Conservation (phyloP, 192 early-diverging fungal genomes). For the Entophlyctis helioformis region DNA sequence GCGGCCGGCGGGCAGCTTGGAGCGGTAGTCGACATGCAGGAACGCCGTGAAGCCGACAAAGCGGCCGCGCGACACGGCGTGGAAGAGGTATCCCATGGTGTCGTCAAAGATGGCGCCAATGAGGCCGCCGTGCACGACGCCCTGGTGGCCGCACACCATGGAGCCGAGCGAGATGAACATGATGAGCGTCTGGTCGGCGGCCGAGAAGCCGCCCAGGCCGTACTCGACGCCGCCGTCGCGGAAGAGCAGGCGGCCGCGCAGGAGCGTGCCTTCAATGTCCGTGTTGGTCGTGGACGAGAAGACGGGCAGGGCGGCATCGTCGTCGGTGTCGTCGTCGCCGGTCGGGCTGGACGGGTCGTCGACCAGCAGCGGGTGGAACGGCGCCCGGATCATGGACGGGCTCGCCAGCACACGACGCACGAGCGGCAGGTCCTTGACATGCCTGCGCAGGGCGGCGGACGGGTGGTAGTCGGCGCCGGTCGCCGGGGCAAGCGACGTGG, state of each 20-base stretch:
- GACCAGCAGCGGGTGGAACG: too few relatives aligned
- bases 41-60: slow-evolving; percentile 9
- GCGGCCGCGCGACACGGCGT: not conserved
- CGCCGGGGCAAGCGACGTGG: too few relatives aligned
- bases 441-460: too few relatives aligned
- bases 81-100: slow-evolving; percentile 9
- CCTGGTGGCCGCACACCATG: slow-evolving; percentile 6
- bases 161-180: slow-evolving; percentile 5
- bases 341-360: too few relatives aligned
- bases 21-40: slow-evolving; percentile 10
- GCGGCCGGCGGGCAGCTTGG: not conserved
- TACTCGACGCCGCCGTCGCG: slow-evolving; percentile 6
- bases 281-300: too few relatives aligned
- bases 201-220: not conserved
- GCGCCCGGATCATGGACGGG: too few relatives aligned
- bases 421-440: too few relatives aligned
- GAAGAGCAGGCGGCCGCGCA: slow-evolving; percentile 5
- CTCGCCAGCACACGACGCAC: too few relatives aligned
- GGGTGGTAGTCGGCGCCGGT: too few relatives aligned
- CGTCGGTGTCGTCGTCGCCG: too few relatives aligned
- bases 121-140: slow-evolving; percentile 10
- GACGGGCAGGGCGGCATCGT: too few relatives aligned
- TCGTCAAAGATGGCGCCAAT: slow-evolving; percentile 14
- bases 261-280: too few relatives aligned
- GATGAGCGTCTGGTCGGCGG: not conserved